Evolutionary conservation across 2,329 filamentous ascomycete species (phyloP).

Genomic region (Lecanosticta acicola): DNA sequence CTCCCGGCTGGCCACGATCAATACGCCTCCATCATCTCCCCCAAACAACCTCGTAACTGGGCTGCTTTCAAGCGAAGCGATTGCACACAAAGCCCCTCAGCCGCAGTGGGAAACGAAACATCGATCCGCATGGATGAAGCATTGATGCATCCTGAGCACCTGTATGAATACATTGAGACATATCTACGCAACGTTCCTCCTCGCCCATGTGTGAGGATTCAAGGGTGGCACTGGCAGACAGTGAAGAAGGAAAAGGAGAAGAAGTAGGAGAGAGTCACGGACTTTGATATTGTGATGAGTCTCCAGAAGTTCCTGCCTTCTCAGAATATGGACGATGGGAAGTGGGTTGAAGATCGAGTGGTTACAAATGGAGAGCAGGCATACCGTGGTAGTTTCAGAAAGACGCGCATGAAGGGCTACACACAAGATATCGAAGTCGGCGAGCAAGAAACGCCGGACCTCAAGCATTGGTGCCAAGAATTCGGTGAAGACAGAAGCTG

Average conservation of each 20-base stretch:
- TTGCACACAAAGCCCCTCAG: background rate
- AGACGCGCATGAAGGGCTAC: constrained; percentile 45
- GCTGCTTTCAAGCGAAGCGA: background rate
- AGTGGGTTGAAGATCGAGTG: constrained; percentile 30
- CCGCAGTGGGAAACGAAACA: constrained; percentile 16
- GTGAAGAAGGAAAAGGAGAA: constrained; percentile 25
- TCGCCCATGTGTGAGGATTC: constrained; percentile 20
- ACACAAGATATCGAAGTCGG: constrained; percentile 45
- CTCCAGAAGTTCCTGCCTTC: constrained; percentile 19
- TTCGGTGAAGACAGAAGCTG: constrained; percentile 56
- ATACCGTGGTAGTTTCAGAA: constrained; percentile 59
- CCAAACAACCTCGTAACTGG: background rate
- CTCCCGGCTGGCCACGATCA: constrained; percentile 8
- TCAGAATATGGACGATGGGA: background rate
- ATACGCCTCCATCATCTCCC: constrained; percentile 17
- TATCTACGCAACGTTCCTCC: constrained; percentile 23
- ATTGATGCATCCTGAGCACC: constrained; percentile 18
- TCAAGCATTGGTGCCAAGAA: constrained; percentile 61
- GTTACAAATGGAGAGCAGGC: constrained; percentile 56
- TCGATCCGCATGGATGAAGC: constrained; percentile 27
- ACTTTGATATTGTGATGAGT: constrained; percentile 25
- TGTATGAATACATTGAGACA: constrained; percentile 23
- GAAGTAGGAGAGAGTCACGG: constrained; percentile 23
- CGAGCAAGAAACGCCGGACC: constrained; percentile 32
- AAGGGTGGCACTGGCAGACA: constrained; percentile 26